Conservation (phyloP, 1,284 basidiomycete genomes). For the Omphalotus olearius region DNA sequence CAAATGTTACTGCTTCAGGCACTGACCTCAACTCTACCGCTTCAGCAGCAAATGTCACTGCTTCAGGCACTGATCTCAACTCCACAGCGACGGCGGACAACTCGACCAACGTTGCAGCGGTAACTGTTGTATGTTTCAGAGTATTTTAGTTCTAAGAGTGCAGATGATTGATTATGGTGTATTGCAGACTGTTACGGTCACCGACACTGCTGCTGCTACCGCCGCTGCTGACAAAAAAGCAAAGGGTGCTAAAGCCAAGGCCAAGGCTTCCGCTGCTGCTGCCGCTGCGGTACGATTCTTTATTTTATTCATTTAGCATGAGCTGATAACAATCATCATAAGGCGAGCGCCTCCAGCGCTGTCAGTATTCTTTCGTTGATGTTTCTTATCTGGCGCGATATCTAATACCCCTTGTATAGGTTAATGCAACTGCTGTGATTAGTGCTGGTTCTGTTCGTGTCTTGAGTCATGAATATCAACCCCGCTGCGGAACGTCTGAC, state of each 20-base stretch:
- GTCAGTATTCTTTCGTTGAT: background rate
- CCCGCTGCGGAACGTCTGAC: too few relatives aligned
- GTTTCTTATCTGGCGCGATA: too few relatives aligned
- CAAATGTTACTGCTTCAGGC: background rate
- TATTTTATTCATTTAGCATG: too few relatives aligned
- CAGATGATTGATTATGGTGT: background rate
- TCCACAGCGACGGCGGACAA: constrained; percentile 4
- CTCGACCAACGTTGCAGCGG: background rate
- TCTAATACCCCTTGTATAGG: too few relatives aligned
- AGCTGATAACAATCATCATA: too few relatives aligned
- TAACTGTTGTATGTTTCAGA: constrained; percentile 8
- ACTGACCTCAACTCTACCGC: background rate
- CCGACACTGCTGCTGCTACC: constrained; percentile 1
- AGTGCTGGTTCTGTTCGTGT: background rate
- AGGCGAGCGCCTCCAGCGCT: background rate
- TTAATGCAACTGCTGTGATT: background rate
- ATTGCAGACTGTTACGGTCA: constrained; percentile 8
- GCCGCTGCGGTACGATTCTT: background rate
- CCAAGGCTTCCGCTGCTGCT: background rate
- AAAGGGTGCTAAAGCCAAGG: background rate
- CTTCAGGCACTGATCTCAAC: background rate
- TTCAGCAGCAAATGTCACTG: background rate
- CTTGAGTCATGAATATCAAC: too few relatives aligned
- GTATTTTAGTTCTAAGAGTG: background rate
- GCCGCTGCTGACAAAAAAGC: background rate